These are phyloP conservation scores for Paxillus involutus DNA, from an alignment of 768 basidiomycete species.

Conservation along the genomic window DNA sequence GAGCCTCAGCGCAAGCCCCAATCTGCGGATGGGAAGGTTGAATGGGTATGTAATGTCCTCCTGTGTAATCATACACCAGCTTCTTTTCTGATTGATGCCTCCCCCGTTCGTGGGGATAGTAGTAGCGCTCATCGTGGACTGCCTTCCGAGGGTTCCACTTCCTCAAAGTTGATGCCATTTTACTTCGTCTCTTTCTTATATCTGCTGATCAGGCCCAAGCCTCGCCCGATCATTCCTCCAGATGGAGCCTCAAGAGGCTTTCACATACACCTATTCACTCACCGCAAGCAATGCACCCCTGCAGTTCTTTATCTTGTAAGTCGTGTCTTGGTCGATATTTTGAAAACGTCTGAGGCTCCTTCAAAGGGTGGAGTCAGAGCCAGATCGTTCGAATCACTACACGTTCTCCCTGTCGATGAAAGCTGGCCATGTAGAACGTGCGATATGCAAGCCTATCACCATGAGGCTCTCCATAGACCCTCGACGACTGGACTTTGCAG, in stretches of 20 bases:
- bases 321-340: not conserved
- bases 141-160: conserved; percentile 6
- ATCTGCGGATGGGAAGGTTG: not conserved
- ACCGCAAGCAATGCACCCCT: conserved; percentile 42
- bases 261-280: conserved; percentile 50
- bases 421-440: conserved; percentile 54
- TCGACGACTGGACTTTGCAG: conserved; percentile 53
- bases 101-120: conserved; percentile 3
- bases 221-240: conserved; percentile 19
- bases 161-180: conserved; percentile 13
- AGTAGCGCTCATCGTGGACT: conserved; percentile 3
- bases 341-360: conserved; percentile 6
- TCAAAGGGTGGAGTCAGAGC: conserved; percentile 28
- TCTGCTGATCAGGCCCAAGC: conserved; percentile 16
- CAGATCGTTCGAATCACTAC: conserved; percentile 36
- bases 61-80: conserved; percentile 1
- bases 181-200: not conserved
- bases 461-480: conserved; percentile 54
- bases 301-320: conserved; percentile 55
- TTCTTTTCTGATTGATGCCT: conserved; percentile 12
- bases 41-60: conserved; percentile 2
- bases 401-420: conserved; percentile 55
- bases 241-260: conserved; percentile 20
- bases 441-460: conserved; percentile 46
- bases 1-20: not conserved